These are phyloP conservation scores for Malus sieversii DNA, from an alignment of 306 rosid genomes.

Conservation along the genomic window DNA sequence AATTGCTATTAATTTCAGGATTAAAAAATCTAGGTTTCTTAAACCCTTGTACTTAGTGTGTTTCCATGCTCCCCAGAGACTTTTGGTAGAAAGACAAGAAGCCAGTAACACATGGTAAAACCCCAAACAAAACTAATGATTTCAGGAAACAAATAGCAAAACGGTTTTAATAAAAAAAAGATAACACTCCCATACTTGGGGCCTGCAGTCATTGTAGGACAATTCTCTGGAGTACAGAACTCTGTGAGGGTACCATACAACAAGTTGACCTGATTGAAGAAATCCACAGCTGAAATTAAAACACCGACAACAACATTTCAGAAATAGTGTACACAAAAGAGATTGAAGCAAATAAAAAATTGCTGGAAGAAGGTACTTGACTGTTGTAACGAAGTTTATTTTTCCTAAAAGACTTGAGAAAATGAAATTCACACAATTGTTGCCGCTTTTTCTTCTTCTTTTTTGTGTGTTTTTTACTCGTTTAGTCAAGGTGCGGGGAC, in stretches of 20 bases:
- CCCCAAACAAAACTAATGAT: constrained; percentile 5
- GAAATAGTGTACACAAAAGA: constrained; percentile 6
- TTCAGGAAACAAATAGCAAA: neutral
- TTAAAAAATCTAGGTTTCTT: no score
- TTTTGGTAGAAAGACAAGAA: neutral
- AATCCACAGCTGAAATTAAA: constrained; percentile 87
- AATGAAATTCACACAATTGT: neutral
- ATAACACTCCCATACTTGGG: constrained; percentile 69
- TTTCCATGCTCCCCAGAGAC: neutral
- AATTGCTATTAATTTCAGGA: neutral
- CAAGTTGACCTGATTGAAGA: constrained; percentile 99
- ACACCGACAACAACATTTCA: constrained; percentile 23
- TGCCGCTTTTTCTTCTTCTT: no score
- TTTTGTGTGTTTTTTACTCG: neutral
- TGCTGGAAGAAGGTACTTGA: neutral
- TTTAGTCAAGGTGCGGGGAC: neutral
- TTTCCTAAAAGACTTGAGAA: constrained; percentile 1
- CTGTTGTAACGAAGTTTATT: neutral
- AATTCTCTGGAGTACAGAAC: constrained; percentile 90
- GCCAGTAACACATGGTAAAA: neutral
- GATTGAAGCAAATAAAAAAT: neutral
- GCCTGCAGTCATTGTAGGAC: constrained; percentile 99
- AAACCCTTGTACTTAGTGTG: neutral
- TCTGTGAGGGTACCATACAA: constrained; percentile 97
- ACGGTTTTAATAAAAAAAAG: constrained; percentile 5